Evolutionary conservation across 164 flowering plant species (phyloP).

Genomic region (Berberis thunbergii): DNA sequence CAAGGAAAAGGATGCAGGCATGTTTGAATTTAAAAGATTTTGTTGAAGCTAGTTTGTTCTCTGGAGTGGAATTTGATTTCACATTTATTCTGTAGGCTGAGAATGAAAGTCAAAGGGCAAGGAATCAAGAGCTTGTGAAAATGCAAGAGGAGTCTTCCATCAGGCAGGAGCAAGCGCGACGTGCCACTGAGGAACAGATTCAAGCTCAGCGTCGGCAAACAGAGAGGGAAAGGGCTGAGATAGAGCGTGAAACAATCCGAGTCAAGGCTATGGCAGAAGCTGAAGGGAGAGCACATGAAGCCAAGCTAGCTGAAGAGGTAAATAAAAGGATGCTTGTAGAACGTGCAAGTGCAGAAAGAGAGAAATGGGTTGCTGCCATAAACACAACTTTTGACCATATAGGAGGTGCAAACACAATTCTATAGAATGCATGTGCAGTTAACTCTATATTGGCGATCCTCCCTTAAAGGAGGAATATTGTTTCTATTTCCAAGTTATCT

Average conservation of each 20-base stretch:
- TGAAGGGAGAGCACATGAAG: constrained; percentile 91
- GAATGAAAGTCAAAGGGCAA: constrained; percentile 64
- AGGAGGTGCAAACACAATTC: constrained; percentile 50
- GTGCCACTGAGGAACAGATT: constrained; percentile 83
- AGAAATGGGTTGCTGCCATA: constrained; percentile 88
- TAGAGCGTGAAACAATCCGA: constrained; percentile 77
- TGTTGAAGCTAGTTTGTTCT: background rate
- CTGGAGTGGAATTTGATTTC: background rate
- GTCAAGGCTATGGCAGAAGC: constrained; percentile 87
- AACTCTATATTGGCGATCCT: too few species aligned
- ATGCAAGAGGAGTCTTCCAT: constrained; percentile 86
- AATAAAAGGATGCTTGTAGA: constrained; percentile 63
- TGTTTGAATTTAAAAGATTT: background rate
- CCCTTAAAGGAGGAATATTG: too few species aligned
- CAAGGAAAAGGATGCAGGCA: background rate
- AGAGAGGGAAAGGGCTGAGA: constrained; percentile 83
- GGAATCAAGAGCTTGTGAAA: constrained; percentile 88
- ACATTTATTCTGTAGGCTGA: constrained; percentile 48
- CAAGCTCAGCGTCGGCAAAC: constrained; percentile 87
- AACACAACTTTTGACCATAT: constrained; percentile 88
- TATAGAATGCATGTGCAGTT: too few species aligned
- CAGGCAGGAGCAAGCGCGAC: constrained; percentile 71
- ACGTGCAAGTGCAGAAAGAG: constrained; percentile 69
- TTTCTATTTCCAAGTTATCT: too few species aligned
- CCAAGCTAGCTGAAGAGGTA: constrained; percentile 79